These are phyloP conservation scores for Sphagnum tenellum DNA, from an alignment of 225 moss, liverwort and hornwort genomes.

Conservation along the genomic window DNA sequence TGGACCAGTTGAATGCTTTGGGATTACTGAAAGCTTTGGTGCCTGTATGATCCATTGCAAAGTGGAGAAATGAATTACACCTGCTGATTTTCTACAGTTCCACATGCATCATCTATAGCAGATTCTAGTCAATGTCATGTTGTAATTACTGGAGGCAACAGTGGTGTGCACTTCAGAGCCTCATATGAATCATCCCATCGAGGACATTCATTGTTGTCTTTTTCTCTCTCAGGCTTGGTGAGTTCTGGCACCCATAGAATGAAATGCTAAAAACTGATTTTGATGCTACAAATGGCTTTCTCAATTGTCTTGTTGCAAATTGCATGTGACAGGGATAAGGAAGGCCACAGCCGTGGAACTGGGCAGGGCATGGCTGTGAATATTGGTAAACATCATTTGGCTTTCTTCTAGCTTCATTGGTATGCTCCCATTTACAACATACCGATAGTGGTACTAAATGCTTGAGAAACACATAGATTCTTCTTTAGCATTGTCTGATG, in stretches of 20 bases:
- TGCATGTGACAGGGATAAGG: slow-evolving; percentile 70
- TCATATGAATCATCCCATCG: no score
- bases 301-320: no score
- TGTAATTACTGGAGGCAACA: slow-evolving; percentile 75
- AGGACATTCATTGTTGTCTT: background rate
- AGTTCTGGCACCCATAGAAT: background rate
- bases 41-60: no score
- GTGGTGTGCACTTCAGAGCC: no score
- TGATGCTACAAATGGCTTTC: background rate
- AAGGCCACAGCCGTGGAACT: slow-evolving; percentile 77
- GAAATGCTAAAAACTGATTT: background rate
- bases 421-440: background rate
- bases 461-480: no score
- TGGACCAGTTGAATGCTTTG: no score
- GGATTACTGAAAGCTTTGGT: no score
- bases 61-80: no score
- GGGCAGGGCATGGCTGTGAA: slow-evolving; percentile 66
- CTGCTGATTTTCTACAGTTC: no score
- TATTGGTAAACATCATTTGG: slow-evolving; percentile 41
- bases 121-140: slow-evolving; percentile 46
- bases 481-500: no score
- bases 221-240: background rate
- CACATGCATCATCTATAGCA: slow-evolving; percentile 13
- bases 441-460: no score
- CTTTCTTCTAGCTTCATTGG: background rate